Evolutionary conservation across 192 early-diverging fungal genomes (phyloP).

Genomic region (Backusella liffmaniae): DNA sequence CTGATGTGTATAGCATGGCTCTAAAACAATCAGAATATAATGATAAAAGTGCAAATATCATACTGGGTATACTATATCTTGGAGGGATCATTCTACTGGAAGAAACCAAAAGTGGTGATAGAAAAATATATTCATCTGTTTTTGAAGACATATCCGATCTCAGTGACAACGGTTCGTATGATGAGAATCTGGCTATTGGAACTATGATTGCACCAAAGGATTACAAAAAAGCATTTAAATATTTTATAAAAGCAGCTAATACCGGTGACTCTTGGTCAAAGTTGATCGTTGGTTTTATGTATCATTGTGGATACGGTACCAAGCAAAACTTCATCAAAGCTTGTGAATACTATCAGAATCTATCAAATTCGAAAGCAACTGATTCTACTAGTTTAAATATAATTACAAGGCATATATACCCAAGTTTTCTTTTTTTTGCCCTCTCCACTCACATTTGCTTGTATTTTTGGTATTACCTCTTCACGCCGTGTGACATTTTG

Average conservation of each 20-base stretch:
- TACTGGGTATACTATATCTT: background rate
- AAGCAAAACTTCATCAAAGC: background rate
- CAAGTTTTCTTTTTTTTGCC: too few species aligned
- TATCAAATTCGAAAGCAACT: too few species aligned
- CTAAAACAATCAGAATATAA: background rate
- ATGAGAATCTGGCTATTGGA: background rate
- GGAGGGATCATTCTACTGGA: background rate
- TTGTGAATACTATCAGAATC: background rate
- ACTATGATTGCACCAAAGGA: background rate
- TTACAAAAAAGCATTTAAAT: background rate
- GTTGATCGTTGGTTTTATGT: background rate
- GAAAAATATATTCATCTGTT: background rate
- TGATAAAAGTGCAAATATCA: background rate
- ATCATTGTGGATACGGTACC: background rate
- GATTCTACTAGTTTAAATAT: too few species aligned
- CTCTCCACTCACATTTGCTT: too few species aligned
- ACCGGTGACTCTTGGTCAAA: background rate
- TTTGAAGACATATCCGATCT: background rate
- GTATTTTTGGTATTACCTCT: too few species aligned
- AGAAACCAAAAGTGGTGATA: background rate
- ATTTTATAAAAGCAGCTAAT: background rate
- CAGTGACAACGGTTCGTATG: background rate
- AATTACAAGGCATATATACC: too few species aligned
- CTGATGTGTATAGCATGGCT: background rate
- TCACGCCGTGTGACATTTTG: too few species aligned